A percentile compares a stretch with the other conserved stretches of the same genome.
Conservation (phyloP, 1,284 basidiomycete genomes). For the Ceratobasidium sp. region DNA sequence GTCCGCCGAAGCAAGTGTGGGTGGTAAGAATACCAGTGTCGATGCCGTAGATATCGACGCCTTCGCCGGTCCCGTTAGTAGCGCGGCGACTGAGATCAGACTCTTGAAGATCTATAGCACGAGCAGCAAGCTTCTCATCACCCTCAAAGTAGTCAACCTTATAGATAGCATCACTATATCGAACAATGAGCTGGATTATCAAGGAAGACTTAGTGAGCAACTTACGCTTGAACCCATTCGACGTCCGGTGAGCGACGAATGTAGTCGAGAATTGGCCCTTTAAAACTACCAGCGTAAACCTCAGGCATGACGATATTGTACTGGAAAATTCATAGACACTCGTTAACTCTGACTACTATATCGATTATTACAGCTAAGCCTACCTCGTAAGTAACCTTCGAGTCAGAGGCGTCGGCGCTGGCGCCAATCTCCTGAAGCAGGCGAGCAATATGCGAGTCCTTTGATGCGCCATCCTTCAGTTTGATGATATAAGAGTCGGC, state of each 20-base stretch:
- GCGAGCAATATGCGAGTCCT: slow-evolving; percentile 43
- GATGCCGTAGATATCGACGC: slow-evolving; percentile 46
- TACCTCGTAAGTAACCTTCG: slow-evolving; percentile 40
- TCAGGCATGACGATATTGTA: slow-evolving; percentile 46
- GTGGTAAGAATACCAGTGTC: slow-evolving; percentile 45
- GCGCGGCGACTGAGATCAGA: slow-evolving; percentile 16
- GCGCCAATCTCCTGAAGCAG: slow-evolving; percentile 20
- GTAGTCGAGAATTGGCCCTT: slow-evolving; percentile 37
- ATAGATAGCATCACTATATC: slow-evolving; percentile 36
- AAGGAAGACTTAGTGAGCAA: background rate
- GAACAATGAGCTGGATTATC: background rate
- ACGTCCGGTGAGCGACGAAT: slow-evolving; percentile 47
- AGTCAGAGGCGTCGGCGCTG: slow-evolving; percentile 3
- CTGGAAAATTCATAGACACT: slow-evolving; percentile 4
- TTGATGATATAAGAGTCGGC: slow-evolving; percentile 47
- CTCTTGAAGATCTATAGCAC: slow-evolving; percentile 29
- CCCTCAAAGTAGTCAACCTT: slow-evolving; percentile 29
- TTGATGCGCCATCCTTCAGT: slow-evolving; percentile 44
- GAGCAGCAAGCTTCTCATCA: background rate
- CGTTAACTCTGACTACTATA: background rate
- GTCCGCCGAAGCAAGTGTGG: slow-evolving; percentile 46
- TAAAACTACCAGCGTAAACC: slow-evolving; percentile 48
- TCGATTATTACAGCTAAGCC: background rate
- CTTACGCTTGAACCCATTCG: slow-evolving; percentile 45
- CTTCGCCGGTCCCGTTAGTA: slow-evolving; percentile 12